phyloP scores from a whole-genome alignment of 2,329 filamentous ascomycete genomes.

The Zasmidium cellare region DNA sequence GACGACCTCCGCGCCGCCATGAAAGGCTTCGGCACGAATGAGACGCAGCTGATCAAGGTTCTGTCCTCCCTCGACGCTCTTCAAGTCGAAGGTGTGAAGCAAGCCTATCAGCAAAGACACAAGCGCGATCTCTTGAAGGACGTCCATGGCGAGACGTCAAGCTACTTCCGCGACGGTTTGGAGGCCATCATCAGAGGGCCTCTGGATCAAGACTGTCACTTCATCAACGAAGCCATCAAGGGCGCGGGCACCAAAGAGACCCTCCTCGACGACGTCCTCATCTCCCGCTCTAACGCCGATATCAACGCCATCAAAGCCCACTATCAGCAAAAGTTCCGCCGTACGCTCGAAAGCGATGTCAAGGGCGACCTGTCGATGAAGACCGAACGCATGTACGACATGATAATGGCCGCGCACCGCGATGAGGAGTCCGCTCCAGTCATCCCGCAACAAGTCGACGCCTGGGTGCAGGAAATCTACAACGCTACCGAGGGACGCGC shows the following conservation, averaged over 20 bases:
- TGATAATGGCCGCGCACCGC: constrained; percentile 72
- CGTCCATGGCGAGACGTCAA: constrained; percentile 71
- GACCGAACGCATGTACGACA: constrained; percentile 81
- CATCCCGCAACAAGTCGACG: constrained; percentile 70
- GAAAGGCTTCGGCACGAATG: constrained; percentile 92
- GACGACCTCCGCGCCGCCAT: constrained; percentile 76
- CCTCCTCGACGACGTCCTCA: constrained; percentile 81
- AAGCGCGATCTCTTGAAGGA: constrained; percentile 71
- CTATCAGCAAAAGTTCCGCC: constrained; percentile 68
- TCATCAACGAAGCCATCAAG: constrained; percentile 69
- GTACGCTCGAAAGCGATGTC: constrained; percentile 69
- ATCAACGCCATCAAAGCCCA: constrained; percentile 79
- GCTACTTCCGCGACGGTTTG: constrained; percentile 73
- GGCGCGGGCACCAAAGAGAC: constrained; percentile 84
- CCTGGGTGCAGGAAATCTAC: constrained; percentile 75
- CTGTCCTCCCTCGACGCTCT: constrained; percentile 74
- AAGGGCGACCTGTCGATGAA: constrained; percentile 79
- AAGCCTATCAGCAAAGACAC: constrained; percentile 65
- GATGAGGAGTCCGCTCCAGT: constrained; percentile 77
- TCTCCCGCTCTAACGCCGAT: constrained; percentile 83
- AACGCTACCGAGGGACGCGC: constrained; percentile 69
- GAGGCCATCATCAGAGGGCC: constrained; percentile 77
- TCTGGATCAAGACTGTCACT: constrained; percentile 71
- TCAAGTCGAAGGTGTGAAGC: constrained; percentile 68
- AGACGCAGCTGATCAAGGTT: constrained; percentile 70